These are phyloP conservation scores for Datura wrightii DNA, from an alignment of 257 asterid species.

Conservation along the genomic window DNA sequence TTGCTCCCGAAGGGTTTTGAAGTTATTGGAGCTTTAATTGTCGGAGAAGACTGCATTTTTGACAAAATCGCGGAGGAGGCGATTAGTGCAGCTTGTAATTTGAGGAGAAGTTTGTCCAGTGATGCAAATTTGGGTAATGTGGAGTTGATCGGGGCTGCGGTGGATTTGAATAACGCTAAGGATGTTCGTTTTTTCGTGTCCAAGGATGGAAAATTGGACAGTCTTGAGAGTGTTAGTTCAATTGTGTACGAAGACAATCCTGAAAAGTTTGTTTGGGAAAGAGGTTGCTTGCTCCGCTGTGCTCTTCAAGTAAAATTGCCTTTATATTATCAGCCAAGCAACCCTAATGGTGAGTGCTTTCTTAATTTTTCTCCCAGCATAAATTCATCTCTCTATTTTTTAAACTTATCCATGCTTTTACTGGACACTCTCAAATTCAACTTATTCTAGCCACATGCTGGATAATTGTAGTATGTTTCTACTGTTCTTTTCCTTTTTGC, in stretches of 20 bases:
- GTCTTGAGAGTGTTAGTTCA: constrained; percentile 50
- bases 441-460: background rate
- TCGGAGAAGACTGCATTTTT: constrained; percentile 43
- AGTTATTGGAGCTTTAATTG: constrained; percentile 76
- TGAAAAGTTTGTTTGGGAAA: constrained; percentile 73
- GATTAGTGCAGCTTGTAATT: constrained; percentile 51
- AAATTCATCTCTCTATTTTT: background rate
- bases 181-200: constrained; percentile 70
- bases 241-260: constrained; percentile 71
- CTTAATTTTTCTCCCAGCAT: background rate
- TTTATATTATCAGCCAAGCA: constrained; percentile 58
- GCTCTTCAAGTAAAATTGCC: constrained; percentile 77
- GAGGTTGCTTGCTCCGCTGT: constrained; percentile 70
- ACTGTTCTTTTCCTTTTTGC: background rate
- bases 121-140: constrained; percentile 33
- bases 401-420: background rate
- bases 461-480: background rate
- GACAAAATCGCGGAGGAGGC: constrained; percentile 59
- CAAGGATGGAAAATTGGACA: constrained; percentile 41
- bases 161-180: constrained; percentile 51
- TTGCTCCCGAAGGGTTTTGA: constrained; percentile 83
- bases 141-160: constrained; percentile 65
- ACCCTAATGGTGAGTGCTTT: constrained; percentile 58
- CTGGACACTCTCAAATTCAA: background rate
- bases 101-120: constrained; percentile 57